These are phyloP conservation scores for Dictyostelium purpureum DNA, from an alignment of 78 protist species.

Conservation along the genomic window DNA sequence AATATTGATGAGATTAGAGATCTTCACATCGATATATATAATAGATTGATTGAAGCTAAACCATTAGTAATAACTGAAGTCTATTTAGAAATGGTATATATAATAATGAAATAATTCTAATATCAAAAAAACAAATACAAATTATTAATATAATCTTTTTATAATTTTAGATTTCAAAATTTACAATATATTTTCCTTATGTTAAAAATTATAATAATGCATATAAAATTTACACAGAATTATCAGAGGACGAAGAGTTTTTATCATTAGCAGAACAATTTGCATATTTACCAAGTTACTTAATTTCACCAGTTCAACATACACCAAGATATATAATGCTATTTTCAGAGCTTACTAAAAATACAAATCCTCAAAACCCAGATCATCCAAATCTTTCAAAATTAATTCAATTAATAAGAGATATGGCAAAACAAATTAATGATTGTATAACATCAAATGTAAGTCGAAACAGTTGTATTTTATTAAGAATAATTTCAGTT, in stretches of 20 bases:
- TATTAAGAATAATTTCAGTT: background rate
- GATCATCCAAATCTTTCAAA: conserved; percentile 19
- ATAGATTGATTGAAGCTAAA: background rate
- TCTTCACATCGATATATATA: background rate
- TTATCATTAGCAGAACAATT: background rate
- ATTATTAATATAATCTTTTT: background rate
- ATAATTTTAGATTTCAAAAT: conserved; percentile 38
- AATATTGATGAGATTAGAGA: conserved; percentile 55
- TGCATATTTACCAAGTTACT: conserved; percentile 62
- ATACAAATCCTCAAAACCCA: conserved; percentile 59
- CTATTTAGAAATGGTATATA: conserved; percentile 60
- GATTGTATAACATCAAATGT: conserved; percentile 48
- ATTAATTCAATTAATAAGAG: conserved; percentile 12
- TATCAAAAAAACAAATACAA: background rate
- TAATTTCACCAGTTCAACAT: conserved; percentile 68
- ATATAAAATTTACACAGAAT: conserved; percentile 33
- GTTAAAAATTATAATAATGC: conserved; percentile 73
- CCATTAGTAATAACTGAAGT: conserved; percentile 24
- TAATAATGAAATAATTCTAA: background rate
- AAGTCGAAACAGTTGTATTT: background rate
- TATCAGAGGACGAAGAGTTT: conserved; percentile 41
- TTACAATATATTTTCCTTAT: conserved; percentile 52
- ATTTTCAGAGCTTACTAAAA: conserved; percentile 21
- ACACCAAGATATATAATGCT: conserved; percentile 70
- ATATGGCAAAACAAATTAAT: conserved; percentile 42